Evolutionary conservation across 768 basidiomycete species (phyloP), one percentile per base, ranked within the genome.

Genomic region (Naganishia antarctica): DNA sequence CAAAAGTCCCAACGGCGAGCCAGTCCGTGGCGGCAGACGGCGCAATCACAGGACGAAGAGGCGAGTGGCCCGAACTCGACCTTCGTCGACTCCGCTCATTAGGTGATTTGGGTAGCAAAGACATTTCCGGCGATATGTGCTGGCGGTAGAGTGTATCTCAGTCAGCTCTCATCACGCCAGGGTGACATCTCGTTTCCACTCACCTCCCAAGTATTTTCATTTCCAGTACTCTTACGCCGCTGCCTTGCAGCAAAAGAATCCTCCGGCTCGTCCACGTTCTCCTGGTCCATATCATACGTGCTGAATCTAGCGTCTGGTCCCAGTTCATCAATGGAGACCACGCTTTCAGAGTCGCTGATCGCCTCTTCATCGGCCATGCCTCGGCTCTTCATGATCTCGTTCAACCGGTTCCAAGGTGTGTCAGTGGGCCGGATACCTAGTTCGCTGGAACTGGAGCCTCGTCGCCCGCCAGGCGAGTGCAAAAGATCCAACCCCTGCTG

Each of bases 111-210:
- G 92, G 89, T 49, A 97, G 81, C 9, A 91, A 88, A 13, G 89
- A 89, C 85, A 97, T 88, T 2, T 91, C 93, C 3, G 91, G 91
- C 68, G 93, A 94, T 87, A 97, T 89, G 73, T 94, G 92, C 92
- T 92, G 68, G 21, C 67, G 37, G 34, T n/a, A n/a, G n/a, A n/a
- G n/a, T n/a, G n/a, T n/a, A n/a, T n/a, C n/a, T n/a, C n/a, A n/a
- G n/a, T n/a, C n/a, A n/a, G n/a, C n/a, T n/a, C n/a, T n/a, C n/a
- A n/a, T n/a, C n/a, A n/a, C n/a, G n/a, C n/a, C n/a, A n/a, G n/a
- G 12, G 29, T 9, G 15, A 37, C n/a, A 34, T 29, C 2, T 34
- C 61, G 26, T 47, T 49, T 61, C 0, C 8, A 71, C 86, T 75
- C 68, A 91, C 92, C 87, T 93, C 93, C 93, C 93, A 97, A 70